Conservation (phyloP, 352 stramenopile species). For the Elongisporangium undulatum region DNA sequence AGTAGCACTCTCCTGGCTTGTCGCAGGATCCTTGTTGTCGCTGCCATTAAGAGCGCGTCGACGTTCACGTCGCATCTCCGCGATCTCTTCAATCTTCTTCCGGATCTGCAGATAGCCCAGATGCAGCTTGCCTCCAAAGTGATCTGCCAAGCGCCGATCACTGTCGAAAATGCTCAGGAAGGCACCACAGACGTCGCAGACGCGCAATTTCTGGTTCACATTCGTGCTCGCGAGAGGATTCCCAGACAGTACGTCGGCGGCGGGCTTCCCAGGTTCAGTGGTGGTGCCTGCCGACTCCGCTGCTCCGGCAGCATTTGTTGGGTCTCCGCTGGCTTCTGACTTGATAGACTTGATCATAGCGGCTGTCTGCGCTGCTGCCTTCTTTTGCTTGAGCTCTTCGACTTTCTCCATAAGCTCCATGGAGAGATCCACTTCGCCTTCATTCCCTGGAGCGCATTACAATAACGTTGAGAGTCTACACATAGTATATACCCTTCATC, state of each 20-base stretch:
- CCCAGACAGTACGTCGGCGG: neutral
- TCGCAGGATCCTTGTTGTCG: constrained; percentile 3
- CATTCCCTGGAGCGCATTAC: constrained; percentile 18
- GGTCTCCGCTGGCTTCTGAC: constrained; percentile 7
- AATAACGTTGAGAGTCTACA: neutral
- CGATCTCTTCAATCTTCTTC: constrained; percentile 77
- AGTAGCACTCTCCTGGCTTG: neutral
- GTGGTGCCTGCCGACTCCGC: neutral
- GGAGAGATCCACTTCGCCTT: constrained; percentile 51
- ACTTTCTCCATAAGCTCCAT: constrained; percentile 61
- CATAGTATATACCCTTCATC: neutral
- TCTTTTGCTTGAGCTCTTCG: constrained; percentile 61
- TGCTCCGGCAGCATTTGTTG: neutral
- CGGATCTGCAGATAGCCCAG: constrained; percentile 88
- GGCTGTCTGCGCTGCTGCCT: constrained; percentile 29
- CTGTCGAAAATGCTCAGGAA: constrained; percentile 92
- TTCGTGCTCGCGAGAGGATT: constrained; percentile 24
- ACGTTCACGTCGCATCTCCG: constrained; percentile 24
- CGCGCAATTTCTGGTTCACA: constrained; percentile 81
- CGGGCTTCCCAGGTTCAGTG: constrained; percentile 1
- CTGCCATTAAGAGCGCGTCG: constrained; percentile 6
- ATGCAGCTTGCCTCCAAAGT: constrained; percentile 90
- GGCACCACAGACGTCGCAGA: constrained; percentile 90
- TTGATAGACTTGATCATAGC: constrained; percentile 40
- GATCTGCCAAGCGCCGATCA: constrained; percentile 83